Conservation (phyloP, 2,329 filamentous ascomycete species). For the Cyclaneusma minus region DNA sequence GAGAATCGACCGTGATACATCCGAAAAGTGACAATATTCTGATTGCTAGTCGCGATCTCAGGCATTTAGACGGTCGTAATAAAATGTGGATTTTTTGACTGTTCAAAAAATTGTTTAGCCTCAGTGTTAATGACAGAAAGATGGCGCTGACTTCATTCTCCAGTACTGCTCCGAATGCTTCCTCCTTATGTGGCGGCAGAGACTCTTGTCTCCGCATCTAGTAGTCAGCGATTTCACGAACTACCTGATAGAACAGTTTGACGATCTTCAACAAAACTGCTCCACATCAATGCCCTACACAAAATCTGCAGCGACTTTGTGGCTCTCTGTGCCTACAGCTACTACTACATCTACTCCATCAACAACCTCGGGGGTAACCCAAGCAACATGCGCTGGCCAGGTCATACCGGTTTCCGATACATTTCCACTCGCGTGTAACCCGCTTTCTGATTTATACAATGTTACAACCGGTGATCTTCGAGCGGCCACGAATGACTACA, state of each 20-base stretch:
- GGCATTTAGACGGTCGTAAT: no score
- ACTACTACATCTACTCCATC: conserved; percentile 3
- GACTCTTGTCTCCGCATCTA: conserved; percentile 9
- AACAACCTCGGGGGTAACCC: conserved; percentile 4
- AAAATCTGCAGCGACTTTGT: conserved; percentile 5
- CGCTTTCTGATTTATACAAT: conserved; percentile 7
- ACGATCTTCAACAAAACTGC: conserved; percentile 8
- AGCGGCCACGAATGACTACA: conserved; percentile 5
- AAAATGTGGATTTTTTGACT: no score
- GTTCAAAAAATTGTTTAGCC: no score
- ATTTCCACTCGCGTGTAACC: conserved; percentile 6
- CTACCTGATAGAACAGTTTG: conserved; percentile 9
- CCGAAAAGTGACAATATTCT: no score
- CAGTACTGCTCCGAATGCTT: conserved; percentile 12
- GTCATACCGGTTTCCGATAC: conserved; percentile 1
- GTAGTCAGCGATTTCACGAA: conserved; percentile 8
- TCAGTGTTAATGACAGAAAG: no score
- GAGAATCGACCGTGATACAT: no score
- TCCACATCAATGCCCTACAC: conserved; percentile 8
- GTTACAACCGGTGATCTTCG: conserved; percentile 8
- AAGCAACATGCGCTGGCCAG: conserved; percentile 10
- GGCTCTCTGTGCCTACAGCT: conserved; percentile 3
- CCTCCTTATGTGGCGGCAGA: conserved; percentile 7
- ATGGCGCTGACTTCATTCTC: no score
- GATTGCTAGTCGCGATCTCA: no score